Base-by-base conservation (phyloP, 163 green algal genomes). In the Volvox carteri region DNA sequence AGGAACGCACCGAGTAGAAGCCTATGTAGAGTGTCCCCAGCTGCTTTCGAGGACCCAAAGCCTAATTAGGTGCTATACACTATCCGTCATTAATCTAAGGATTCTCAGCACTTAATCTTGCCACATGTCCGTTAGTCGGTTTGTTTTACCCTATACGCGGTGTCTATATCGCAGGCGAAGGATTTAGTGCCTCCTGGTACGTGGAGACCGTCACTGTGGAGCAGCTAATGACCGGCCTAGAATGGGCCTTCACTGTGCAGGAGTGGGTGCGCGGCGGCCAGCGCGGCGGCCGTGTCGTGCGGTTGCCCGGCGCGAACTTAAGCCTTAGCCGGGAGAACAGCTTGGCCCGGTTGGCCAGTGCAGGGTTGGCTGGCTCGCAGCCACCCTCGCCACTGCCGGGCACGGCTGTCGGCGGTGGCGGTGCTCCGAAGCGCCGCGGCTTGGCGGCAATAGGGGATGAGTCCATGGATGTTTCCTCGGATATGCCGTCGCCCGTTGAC, bases 181-280 rank as follows among this genome's bases (percentile, higher is more conserved):
- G 89, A 44, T 89, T 87, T 44, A 62, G 23, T 9, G 46, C 65
- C 0, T 92, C 89, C 25, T 92, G 89, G 89, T 88, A 81, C 78
- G 70, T 92, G 52, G 70, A 90, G 58, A 68, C 41, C 33, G 39
- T 92, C 25, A 44, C 67, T 0, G 85, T 92, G 35, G 83, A 90
- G 76, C 86, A 91, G 86, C 72, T 87, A 50, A 80, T 84, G 42
- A 86, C 89, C 37, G 78, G 76, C 35, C 78, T 86, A 42, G 72
- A 86, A 41, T 86, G 70, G 78, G 35, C n/a, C 4, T 92, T 92
- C 68, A 7, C 39, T 4, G 54, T 92, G 18, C 39, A 86, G 44
- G 89, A 92, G 78, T 92, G 89, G 89, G 85, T 92, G 78, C 78
- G 85, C 19, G 89, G 89, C 37, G 89, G 89, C n/a, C 1, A 60